Conservation (phyloP, 768 basidiomycete species). For the Rhodotorula graminis region DNA sequence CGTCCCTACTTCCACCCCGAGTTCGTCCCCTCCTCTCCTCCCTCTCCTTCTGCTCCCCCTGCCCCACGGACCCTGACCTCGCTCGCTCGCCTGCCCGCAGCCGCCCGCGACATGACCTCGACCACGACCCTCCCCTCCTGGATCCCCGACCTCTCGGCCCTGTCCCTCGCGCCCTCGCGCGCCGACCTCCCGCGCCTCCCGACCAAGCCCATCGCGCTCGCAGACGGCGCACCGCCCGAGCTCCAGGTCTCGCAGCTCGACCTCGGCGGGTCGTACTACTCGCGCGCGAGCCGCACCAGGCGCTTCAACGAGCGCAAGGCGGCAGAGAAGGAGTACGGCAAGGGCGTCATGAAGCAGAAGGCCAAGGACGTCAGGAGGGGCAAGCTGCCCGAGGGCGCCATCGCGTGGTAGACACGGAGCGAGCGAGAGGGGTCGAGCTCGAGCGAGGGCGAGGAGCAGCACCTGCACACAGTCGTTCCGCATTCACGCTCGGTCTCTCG, state of each 20-base stretch:
- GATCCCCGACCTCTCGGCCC: constrained; percentile 17
- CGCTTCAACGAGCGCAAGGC: constrained; percentile 34
- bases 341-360: constrained; percentile 18
- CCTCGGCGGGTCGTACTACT: constrained; percentile 27
- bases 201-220: neutral
- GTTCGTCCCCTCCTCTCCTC: neutral
- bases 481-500: too few species aligned
- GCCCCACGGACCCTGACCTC: neutral
- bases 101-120: constrained; percentile 7
- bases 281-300: constrained; percentile 26
- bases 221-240: constrained; percentile 18
- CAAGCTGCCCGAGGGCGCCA: neutral
- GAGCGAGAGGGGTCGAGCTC: too few species aligned
- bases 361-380: neutral
- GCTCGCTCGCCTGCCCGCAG: neutral
- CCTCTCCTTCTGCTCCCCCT: neutral
- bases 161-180: constrained; percentile 22
- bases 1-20: neutral
- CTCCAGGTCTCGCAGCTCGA: constrained; percentile 25
- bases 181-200: constrained; percentile 1
- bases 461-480: too few species aligned
- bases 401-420: neutral
- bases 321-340: constrained; percentile 23
- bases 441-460: too few species aligned
- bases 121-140: constrained; percentile 11